A percentile compares a stretch with the other conserved stretches of the same genome.
These are phyloP conservation scores for Lactarius indigo DNA, from an alignment of 768 basidiomycete genomes.

Conservation along the genomic window DNA sequence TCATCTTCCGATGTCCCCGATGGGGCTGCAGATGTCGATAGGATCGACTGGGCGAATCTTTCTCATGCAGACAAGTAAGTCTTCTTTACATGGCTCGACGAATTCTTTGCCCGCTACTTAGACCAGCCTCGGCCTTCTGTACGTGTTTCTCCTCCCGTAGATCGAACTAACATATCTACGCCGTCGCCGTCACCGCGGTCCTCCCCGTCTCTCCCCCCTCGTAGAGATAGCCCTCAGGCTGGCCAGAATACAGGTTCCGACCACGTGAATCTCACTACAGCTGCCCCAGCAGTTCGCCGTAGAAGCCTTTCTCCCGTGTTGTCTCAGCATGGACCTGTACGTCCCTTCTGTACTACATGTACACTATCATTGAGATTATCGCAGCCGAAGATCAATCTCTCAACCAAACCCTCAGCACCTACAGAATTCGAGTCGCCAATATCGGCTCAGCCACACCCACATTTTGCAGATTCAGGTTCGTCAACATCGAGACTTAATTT, in stretches of 20 bases:
- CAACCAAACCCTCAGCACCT: conserved; percentile 14
- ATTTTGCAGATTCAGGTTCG: neutral
- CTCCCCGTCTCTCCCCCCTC: conserved; percentile 5
- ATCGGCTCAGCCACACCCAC: neutral
- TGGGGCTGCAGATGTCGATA: too few relatives aligned
- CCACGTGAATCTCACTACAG: neutral
- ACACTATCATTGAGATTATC: neutral
- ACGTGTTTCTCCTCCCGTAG: conserved; percentile 3
- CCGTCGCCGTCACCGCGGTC: conserved; percentile 1
- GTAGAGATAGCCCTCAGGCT: neutral
- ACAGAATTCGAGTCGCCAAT: neutral
- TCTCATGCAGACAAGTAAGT: conserved; percentile 61
- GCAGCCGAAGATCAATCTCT: conserved; percentile 23
- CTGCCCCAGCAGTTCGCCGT: neutral
- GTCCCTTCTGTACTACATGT: neutral
- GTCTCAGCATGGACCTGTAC: conserved; percentile 14
- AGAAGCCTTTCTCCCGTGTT: conserved; percentile 12
- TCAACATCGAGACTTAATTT: neutral
- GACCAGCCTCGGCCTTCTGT: conserved; percentile 21
- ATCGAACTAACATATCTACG: neutral
- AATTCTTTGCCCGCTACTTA: conserved; percentile 60
- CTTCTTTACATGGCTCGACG: conserved; percentile 79
- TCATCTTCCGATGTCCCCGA: too few relatives aligned
- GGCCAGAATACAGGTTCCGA: neutral
- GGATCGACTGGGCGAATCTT: conserved; percentile 71